Base-by-base conservation (phyloP, 2,329 filamentous ascomycete species). In the Cryphonectria nitschkei region DNA sequence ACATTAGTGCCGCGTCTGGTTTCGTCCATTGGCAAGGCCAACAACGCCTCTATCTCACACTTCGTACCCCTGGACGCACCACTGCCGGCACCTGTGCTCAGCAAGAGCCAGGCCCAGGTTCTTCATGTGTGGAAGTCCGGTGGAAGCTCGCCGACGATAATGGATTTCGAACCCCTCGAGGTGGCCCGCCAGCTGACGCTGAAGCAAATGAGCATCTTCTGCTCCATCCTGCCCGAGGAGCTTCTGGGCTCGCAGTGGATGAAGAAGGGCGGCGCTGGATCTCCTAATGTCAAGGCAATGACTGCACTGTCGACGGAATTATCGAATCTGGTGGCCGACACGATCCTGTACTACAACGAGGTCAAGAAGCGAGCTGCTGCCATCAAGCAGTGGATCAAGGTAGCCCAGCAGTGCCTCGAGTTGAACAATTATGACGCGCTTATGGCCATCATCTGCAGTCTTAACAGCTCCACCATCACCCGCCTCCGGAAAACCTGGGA, bases 301-400 rank as follows among this genome's bases (percentile, higher is more conserved):
- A 96, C 95, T 1, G 91, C 92, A 0, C 85, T 99, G 56, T 97
- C 95, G 3, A 99, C 94, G 0, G 95, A 98, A 74, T 84, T 99
- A 26, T 94, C 95, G 5, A 96, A 98, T 77, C 84, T 98, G 54
- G 96, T 99, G 14, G 93, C 94, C 0, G 95, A 98, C 78, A 97
- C 93, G 0, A 97, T 99, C 76, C 87, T 99, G 19, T 90, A 93
- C 69, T 88, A 94, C 70, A 88, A 93, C n/a, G 96, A 98, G 79
- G 90, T 92, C 37, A 98, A 98, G 87, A 97, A 95, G 84, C 90
- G 96, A 37, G 95, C 96, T 0, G 84, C 88, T 1, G 89, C 94
- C 67, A 96, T 99, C 83, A 98, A 99, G 84, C 95, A 98, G 76
- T 99, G 96, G 96, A 93, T 98, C 79, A 99, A 98, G 85, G 90